Evolutionary conservation across 768 basidiomycete species (phyloP).

Genomic region (Arthromyces matolae): DNA sequence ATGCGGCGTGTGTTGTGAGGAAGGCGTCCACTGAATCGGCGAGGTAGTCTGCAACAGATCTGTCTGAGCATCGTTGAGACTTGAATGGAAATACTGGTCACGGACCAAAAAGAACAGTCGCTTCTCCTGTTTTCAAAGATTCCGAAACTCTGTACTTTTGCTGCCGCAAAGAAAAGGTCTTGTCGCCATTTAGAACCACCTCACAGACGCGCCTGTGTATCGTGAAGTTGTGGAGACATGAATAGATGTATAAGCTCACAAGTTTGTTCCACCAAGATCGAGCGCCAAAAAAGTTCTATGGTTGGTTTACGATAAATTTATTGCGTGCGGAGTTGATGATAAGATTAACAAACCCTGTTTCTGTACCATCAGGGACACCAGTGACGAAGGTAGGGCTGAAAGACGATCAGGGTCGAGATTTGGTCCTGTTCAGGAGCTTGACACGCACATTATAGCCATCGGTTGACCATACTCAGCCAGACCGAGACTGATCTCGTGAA

Average conservation of each 20-base stretch:
- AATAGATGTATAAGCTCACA: slow-evolving; percentile 49
- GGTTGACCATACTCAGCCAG: slow-evolving; percentile 68
- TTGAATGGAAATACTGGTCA: too few relatives aligned
- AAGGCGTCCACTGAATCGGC: slow-evolving; percentile 96
- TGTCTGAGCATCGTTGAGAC: slow-evolving; percentile 3
- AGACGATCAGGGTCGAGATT: slow-evolving; percentile 9
- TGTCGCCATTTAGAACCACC: slow-evolving; percentile 85
- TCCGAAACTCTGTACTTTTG: slow-evolving; percentile 98
- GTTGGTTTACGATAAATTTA: slow-evolving; percentile 2
- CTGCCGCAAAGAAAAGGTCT: slow-evolving; percentile 85
- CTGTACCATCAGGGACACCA: slow-evolving; percentile 91
- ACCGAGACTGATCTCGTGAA: slow-evolving; percentile 75
- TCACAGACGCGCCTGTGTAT: slow-evolving; percentile 84
- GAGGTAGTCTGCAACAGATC: slow-evolving; percentile 73
- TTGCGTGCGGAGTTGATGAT: not conserved
- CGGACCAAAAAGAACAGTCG: slow-evolving; percentile 77
- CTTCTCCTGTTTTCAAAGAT: slow-evolving; percentile 89
- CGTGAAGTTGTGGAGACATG: slow-evolving; percentile 10
- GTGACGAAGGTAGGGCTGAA: slow-evolving; percentile 89
- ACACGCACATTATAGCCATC: slow-evolving; percentile 88
- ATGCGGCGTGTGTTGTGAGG: slow-evolving; percentile 58
- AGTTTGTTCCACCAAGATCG: slow-evolving; percentile 96
- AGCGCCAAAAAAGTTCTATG: slow-evolving; percentile 90
- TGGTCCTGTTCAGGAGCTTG: not conserved
- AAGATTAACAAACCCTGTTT: slow-evolving; percentile 71